Base-by-base conservation (phyloP, 106 monocot species). In the Allium fistulosum region DNA sequence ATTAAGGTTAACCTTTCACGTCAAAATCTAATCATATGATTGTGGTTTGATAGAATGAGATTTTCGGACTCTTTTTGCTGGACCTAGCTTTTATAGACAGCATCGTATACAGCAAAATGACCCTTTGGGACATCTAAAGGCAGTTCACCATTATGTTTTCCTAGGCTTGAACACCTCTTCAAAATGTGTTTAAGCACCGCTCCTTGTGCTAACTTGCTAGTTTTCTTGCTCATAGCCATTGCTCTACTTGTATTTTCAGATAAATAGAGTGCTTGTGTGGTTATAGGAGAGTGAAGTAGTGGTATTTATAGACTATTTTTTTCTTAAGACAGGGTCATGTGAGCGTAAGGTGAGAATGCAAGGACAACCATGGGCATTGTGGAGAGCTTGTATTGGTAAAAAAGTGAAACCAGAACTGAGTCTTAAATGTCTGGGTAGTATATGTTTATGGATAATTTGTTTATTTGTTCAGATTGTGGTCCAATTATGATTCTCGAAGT, bases 41-140 rank as follows among this genome's bases (percentile, higher is more conserved):
- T 37, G 37, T 37, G 37, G 37, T 37, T 37, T 37, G 37, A 37
- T 37, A 37, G 37, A 37, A 37, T 37, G 37, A 37, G 37, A 37
- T 37, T 37, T 37, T 37, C 37, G 37, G 37, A 37, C 37, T 37
- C 37, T 37, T 37, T 37, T 37, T 22, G 22, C 22, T 22, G 22
- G 37, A 37, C 5, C 37, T 37, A 37, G 37, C 5, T 37, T 37
- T 37, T 37, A 37, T 37, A 37, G 5, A 37, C 37, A 37, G 37
- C 37, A n/a, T n/a, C n/a, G n/a, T 85, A 85, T 6, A 85, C 84
- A 7, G 80, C 70, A 26, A 84, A 84, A 60, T 84, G 84, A 2
- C 84, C 84, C 51, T 77, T 84, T 28, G 84, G 84, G 65, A 87
- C 87, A 67, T 81, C 84, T 62, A 58, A 6, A 1, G 80, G 80